phyloP scores from a whole-genome alignment of 352 stramenopile species.

The Saprolegnia diclina region DNA sequence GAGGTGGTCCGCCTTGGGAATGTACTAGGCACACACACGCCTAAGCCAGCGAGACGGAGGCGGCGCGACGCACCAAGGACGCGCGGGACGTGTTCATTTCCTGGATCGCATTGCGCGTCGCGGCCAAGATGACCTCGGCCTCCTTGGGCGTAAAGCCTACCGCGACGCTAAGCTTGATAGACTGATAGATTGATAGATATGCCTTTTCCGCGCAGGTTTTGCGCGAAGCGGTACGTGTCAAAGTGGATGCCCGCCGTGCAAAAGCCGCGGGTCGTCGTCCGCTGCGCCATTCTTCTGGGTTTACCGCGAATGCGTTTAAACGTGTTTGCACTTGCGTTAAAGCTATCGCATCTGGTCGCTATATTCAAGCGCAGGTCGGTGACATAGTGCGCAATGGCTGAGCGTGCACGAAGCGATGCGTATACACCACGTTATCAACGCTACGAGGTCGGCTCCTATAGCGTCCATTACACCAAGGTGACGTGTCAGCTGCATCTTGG shows the following conservation, averaged over 20 bases:
- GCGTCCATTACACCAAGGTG: no score
- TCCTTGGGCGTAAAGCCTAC: constrained; percentile 62
- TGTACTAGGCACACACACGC: constrained; percentile 38
- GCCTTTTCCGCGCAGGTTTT: constrained; percentile 66
- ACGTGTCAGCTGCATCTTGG: no score
- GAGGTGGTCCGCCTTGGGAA: constrained; percentile 81
- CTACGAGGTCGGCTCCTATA: no score
- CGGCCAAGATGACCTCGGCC: constrained; percentile 69
- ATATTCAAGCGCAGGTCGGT: no score
- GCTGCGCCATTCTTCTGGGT: neutral
- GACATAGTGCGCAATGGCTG: no score
- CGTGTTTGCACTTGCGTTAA: no score
- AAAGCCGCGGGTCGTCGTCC: constrained; percentile 10
- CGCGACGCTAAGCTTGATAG: neutral
- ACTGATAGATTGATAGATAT: neutral
- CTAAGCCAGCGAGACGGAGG: neutral
- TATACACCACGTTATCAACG: no score
- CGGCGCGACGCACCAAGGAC: neutral
- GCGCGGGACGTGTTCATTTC: constrained; percentile 43
- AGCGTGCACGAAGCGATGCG: no score
- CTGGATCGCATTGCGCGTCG: constrained; percentile 77
- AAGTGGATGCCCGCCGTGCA: constrained; percentile 16
- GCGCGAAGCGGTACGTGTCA: constrained; percentile 69
- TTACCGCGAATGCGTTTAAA: no score
- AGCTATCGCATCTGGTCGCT: no score